A percentile compares a stretch with the other conserved stretches of the same genome.
These are phyloP conservation scores for Bruguiera parviflora DNA, from an alignment of 345 rosid species.

Conservation along the genomic window DNA sequence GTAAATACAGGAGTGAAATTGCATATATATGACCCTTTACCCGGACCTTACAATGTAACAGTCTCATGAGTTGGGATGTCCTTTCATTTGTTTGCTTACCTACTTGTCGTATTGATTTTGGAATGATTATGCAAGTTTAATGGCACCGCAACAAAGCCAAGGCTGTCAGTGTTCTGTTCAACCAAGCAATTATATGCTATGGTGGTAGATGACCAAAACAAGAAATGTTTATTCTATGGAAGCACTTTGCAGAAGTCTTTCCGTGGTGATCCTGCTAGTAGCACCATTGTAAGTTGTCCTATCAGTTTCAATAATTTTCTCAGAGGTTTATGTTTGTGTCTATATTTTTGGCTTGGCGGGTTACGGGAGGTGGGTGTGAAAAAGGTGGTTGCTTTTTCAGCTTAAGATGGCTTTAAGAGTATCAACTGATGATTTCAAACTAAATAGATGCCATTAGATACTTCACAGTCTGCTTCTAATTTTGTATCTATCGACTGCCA, in stretches of 20 bases:
- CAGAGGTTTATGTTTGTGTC: too few species aligned
- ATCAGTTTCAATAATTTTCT: too few species aligned
- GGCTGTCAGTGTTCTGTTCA: constrained; percentile 90
- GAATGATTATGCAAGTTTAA: constrained; percentile 40
- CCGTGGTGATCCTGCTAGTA: constrained; percentile 52
- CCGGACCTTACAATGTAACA: too few species aligned
- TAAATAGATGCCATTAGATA: too few species aligned
- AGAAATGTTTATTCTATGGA: constrained; percentile 70
- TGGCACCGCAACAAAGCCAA: constrained; percentile 63
- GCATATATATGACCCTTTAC: too few species aligned
- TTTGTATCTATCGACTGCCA: constrained; percentile 1
- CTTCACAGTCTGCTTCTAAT: not conserved
- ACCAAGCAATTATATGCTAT: constrained; percentile 79
- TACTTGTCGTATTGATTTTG: not conserved
- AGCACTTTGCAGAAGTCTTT: constrained; percentile 82
- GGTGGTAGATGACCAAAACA: constrained; percentile 85
- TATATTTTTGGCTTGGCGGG: not conserved
- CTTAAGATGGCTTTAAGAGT: not conserved
- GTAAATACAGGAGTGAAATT: too few species aligned
- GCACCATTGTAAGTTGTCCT: constrained; percentile 51
- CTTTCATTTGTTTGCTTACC: not conserved
- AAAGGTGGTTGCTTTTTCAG: not conserved
- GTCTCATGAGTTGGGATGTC: not conserved
- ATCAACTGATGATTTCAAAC: not conserved
- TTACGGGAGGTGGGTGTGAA: too few species aligned